Evolutionary conservation across 2,329 filamentous ascomycete species (phyloP), one percentile per base, ranked within the genome.

Genomic region (Phoma sp.): DNA sequence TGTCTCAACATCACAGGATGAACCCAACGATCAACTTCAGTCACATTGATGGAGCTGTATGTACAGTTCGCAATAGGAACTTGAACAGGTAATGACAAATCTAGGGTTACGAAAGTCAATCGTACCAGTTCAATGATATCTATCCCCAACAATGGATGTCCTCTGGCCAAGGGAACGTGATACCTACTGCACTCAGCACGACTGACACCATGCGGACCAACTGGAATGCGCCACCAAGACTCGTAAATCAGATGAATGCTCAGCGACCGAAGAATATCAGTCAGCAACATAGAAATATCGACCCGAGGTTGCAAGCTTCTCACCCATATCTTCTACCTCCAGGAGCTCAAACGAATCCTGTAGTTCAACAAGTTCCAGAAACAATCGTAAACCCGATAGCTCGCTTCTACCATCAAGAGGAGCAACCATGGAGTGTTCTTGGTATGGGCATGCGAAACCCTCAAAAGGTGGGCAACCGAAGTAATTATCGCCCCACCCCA

Each of bases 341-440:
- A 25, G 39, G 47, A 39, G 53, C 67, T 38, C 59, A 62, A 7
- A 17, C 12, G 7, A 33, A 21, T 15, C 36, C 57, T 23, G 23
- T 39, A 11, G n/a, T 28, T 7, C 50, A 26, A 25, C 15, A 25
- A 20, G 47, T 39, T 25, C 50, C 50, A 25, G 53, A 64, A 28
- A 38, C 56, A 4, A 59, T 65, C 12, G 25, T 30, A 7, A 59
- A 60, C 17, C 57, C 21, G 10, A 30, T 55, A 36, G 61, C 21
- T 4, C 38, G 37, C 2, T 42, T 43, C 11, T 32, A 25, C 15
- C 7, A 33, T 14, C 26, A 39, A 2, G 17, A 14, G 1, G 64
- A 68, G 7, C 64, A 64, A 20, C 64, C 72, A 45, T 74, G 72
- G 72, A 72, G 40, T 11, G 21, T 23, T 5, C 7, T 37, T 23